Percentiles rank a stretch among this genome's conserved stretches.
Evolutionary conservation across 371 early-diverging fungal genomes (phyloP).

Genomic region (Mortierella sp.): DNA sequence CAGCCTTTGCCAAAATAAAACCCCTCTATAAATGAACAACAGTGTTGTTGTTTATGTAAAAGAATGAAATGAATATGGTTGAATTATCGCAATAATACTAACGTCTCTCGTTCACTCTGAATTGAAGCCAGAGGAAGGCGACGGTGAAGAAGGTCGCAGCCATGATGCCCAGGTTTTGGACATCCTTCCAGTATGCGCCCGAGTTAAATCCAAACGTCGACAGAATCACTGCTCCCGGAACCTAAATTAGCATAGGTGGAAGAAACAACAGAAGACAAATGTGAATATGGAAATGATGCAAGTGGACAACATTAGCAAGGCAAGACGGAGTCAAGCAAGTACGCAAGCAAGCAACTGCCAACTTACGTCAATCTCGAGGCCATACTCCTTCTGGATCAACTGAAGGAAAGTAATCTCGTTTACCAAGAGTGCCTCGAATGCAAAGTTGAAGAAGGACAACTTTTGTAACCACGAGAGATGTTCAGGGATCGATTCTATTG

Average conservation of each 20-base stretch:
- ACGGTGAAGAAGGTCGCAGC: slow-evolving; percentile 74
- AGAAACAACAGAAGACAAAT: background rate
- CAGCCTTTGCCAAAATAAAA: slow-evolving; percentile 11
- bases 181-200: slow-evolving; percentile 89
- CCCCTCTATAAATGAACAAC: background rate
- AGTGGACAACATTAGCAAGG: background rate
- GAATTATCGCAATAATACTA: slow-evolving; percentile 54
- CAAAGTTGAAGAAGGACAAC: slow-evolving; percentile 90
- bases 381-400: slow-evolving; percentile 85
- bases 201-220: slow-evolving; percentile 94
- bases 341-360: too few species aligned
- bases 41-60: background rate
- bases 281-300: background rate
- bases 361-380: slow-evolving; percentile 81
- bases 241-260: slow-evolving; percentile 44
- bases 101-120: slow-evolving; percentile 87
- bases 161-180: slow-evolving; percentile 74
- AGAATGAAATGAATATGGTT: background rate
- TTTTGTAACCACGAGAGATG: slow-evolving; percentile 85
- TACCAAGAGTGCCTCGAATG: slow-evolving; percentile 90
- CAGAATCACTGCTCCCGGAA: slow-evolving; percentile 89
- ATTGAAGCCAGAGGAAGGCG: slow-evolving; percentile 86
- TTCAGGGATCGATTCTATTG: slow-evolving; percentile 82
- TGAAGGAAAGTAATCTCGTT: slow-evolving; percentile 88
- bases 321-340: background rate